Percentiles rank a stretch among this genome's conserved stretches.
Conservation (phyloP, 805 yeast species). For the Yamadazyma kitorensis region DNA sequence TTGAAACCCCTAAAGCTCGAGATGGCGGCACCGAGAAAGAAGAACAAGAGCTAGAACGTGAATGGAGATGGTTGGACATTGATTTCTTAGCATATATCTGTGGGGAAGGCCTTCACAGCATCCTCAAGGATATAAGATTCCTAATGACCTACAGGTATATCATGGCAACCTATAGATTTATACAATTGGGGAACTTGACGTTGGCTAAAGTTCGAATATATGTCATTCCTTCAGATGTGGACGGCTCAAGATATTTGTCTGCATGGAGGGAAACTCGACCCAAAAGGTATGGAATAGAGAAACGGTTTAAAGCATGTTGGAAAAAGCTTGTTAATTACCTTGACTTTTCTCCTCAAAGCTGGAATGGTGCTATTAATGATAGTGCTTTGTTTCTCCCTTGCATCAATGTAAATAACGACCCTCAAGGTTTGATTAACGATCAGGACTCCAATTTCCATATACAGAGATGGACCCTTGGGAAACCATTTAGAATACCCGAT, state of each 20-base stretch:
- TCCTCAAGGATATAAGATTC: conserved; percentile 40
- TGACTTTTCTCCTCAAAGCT: conserved; percentile 33
- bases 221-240: conserved; percentile 44
- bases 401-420: neutral
- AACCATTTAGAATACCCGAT: conserved; percentile 5
- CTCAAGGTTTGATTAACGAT: neutral
- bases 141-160: conserved; percentile 40
- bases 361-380: conserved; percentile 3
- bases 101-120: conserved; percentile 17
- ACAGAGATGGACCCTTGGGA: conserved; percentile 27
- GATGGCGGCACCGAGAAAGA: conserved; percentile 12
- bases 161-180: conserved; percentile 42
- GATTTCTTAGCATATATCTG: conserved; percentile 26
- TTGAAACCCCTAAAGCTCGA: conserved; percentile 14
- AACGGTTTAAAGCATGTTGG: conserved; percentile 29
- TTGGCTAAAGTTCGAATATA: conserved; percentile 44
- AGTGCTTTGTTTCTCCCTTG: conserved; percentile 4
- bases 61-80: conserved; percentile 59
- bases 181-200: conserved; percentile 12
- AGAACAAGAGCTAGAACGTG: conserved; percentile 20
- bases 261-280: conserved; percentile 35
- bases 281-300: conserved; percentile 24
- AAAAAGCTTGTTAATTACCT: conserved; percentile 33
- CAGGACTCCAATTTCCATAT: conserved; percentile 22
- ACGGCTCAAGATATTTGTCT: conserved; percentile 26